phyloP scores from a whole-genome alignment of 768 basidiomycete genomes.

The Pisolithus tinctorius region DNA sequence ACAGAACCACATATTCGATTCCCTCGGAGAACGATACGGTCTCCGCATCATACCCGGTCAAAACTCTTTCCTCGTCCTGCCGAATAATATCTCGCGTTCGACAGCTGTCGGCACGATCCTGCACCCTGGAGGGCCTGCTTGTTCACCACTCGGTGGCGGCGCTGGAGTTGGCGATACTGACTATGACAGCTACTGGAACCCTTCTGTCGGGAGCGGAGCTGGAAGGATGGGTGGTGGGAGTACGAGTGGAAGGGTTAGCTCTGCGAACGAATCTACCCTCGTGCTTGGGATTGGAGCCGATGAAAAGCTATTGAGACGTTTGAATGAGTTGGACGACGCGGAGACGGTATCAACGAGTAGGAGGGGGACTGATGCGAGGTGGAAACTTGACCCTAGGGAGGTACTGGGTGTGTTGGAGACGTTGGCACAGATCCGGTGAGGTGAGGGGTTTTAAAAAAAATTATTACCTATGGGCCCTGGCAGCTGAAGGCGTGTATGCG shows the following conservation, averaged over 20 bases:
- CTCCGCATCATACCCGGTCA: constrained; percentile 77
- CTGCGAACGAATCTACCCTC: constrained; percentile 43
- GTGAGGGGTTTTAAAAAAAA: too few species aligned
- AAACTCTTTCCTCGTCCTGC: constrained; percentile 76
- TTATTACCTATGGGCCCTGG: too few species aligned
- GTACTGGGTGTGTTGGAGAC: constrained; percentile 30
- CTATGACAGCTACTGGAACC: neutral
- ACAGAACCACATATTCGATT: constrained; percentile 89
- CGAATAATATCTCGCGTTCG: constrained; percentile 78
- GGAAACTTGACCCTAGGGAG: constrained; percentile 42
- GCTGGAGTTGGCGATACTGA: neutral
- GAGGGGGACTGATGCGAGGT: constrained; percentile 75
- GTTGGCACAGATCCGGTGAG: constrained; percentile 17
- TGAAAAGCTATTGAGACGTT: constrained; percentile 67
- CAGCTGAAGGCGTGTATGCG: too few species aligned
- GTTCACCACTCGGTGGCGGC: constrained; percentile 23
- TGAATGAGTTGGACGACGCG: constrained; percentile 67
- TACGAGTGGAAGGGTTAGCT: constrained; percentile 32
- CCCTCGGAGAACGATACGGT: constrained; percentile 77
- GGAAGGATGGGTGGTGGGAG: constrained; percentile 19
- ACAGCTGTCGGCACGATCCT: constrained; percentile 77
- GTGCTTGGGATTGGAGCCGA: constrained; percentile 65
- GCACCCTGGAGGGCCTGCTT: constrained; percentile 50
- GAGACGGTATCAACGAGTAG: constrained; percentile 68
- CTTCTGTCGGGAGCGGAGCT: neutral